phyloP scores from a whole-genome alignment of 495 filamentous ascomycete species.

The Clohesyomyces aquaticus region DNA sequence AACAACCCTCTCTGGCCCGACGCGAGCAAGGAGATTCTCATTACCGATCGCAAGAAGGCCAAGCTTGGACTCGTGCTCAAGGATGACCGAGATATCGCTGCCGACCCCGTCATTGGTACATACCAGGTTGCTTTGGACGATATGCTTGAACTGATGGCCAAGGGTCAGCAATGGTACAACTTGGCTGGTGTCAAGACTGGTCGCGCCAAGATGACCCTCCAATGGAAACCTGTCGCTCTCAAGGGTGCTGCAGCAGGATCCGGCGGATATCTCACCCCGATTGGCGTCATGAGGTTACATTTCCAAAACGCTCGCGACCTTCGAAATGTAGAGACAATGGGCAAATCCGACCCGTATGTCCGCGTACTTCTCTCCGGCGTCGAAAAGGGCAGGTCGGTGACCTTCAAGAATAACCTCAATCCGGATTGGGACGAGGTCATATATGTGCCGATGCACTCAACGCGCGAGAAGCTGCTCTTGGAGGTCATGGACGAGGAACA shows the following conservation, averaged over 20 bases:
- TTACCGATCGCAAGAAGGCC: constrained; percentile 88
- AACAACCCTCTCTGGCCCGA: constrained; percentile 95
- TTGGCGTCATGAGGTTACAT: constrained; percentile 92
- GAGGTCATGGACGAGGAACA: constrained; percentile 98
- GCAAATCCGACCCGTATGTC: constrained; percentile 94
- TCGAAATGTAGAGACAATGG: constrained; percentile 91
- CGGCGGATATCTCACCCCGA: constrained; percentile 88
- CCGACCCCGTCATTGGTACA: constrained; percentile 84
- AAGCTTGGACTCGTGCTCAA: constrained; percentile 91
- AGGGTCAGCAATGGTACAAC: constrained; percentile 96
- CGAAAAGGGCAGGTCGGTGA: constrained; percentile 88
- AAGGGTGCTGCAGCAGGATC: constrained; percentile 72
- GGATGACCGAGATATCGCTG: constrained; percentile 82
- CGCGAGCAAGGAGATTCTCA: constrained; percentile 85
- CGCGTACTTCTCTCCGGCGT: constrained; percentile 87
- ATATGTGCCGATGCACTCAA: constrained; percentile 88
- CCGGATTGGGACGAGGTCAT: constrained; percentile 95
- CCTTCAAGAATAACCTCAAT: constrained; percentile 92
- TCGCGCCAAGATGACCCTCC: constrained; percentile 80
- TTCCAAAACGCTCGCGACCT: constrained; percentile 81
- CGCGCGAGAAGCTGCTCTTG: constrained; percentile 79
- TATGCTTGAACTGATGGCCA: constrained; percentile 86
- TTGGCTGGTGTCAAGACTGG: constrained; percentile 80
- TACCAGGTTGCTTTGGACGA: constrained; percentile 95
- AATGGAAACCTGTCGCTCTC: constrained; percentile 94